A percentile compares a stretch with the other conserved stretches of the same genome.
phyloP scores from a whole-genome alignment of 768 basidiomycete genomes.

The Collybiopsis luxurians region DNA sequence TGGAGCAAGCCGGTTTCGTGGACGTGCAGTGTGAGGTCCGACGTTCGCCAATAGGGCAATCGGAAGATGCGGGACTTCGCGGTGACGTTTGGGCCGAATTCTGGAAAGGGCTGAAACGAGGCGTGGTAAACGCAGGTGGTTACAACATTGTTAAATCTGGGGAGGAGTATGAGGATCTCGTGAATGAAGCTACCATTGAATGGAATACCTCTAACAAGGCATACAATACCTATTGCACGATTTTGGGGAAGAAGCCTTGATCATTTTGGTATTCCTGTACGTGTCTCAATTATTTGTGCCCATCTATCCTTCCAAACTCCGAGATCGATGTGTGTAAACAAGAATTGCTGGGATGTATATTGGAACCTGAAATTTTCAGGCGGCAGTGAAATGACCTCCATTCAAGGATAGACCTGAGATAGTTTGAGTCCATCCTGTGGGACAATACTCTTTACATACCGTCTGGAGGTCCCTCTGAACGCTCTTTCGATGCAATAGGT shows the following conservation, averaged over 20 bases:
- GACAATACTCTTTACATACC: too few relatives aligned
- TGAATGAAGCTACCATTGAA: neutral
- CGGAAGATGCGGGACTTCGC: neutral
- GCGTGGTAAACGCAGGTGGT: neutral
- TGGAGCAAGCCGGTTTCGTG: neutral
- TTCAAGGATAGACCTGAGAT: too few relatives aligned
- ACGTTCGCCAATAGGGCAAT: neutral
- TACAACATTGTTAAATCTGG: neutral
- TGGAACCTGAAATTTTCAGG: too few relatives aligned
- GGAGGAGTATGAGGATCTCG: neutral
- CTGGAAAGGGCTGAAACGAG: neutral
- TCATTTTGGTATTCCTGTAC: too few relatives aligned
- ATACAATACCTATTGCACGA: neutral
- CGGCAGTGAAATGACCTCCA: too few relatives aligned
- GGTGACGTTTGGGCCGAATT: neutral
- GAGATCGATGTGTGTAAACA: too few relatives aligned
- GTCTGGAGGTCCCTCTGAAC: too few relatives aligned
- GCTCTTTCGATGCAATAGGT: too few relatives aligned
- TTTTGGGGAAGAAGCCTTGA: neutral
- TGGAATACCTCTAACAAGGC: neutral
- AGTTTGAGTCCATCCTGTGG: too few relatives aligned
- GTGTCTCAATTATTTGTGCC: too few relatives aligned
- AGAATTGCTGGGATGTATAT: too few relatives aligned
- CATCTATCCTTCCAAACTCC: too few relatives aligned
- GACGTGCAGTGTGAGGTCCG: neutral